A percentile compares a stretch with the other conserved stretches of the same genome.
Conservation (phyloP, 352 stramenopile species). For the Phytopythium helicoides region DNA sequence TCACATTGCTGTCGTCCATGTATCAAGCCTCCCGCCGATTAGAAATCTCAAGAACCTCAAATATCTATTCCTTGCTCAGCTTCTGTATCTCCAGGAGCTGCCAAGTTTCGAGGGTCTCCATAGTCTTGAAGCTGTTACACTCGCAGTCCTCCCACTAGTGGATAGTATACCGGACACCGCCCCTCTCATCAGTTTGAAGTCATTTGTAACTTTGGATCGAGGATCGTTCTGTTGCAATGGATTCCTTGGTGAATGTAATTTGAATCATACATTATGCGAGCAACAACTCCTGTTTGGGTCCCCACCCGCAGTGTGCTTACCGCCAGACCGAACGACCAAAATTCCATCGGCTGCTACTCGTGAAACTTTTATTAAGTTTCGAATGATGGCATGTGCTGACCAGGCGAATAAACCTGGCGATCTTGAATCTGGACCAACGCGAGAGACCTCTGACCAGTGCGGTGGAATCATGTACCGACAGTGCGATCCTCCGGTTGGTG, state of each 20-base stretch:
- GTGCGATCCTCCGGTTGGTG: too few species aligned
- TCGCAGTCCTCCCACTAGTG: background rate
- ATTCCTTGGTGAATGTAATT: slow-evolving; percentile 11
- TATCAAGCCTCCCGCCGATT: background rate
- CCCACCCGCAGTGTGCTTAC: slow-evolving; percentile 2
- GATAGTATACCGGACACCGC: slow-evolving; percentile 7
- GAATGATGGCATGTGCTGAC: slow-evolving; percentile 17
- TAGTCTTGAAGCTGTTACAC: background rate
- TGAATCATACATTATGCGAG: slow-evolving; percentile 7
- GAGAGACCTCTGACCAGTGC: slow-evolving; percentile 9
- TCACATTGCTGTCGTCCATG: slow-evolving; percentile 17
- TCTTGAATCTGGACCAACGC: slow-evolving; percentile 4
- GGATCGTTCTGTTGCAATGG: slow-evolving; percentile 11
- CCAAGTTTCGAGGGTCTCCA: too few species aligned
- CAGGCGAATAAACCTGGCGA: background rate
- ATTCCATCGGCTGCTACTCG: slow-evolving; percentile 19
- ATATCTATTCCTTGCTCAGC: too few species aligned
- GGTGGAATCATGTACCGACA: slow-evolving; percentile 23
- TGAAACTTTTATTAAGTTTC: slow-evolving; percentile 16
- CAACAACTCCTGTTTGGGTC: background rate
- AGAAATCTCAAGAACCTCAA: slow-evolving; percentile 3
- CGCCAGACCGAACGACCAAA: background rate
- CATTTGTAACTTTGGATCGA: background rate
- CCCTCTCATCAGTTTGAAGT: background rate
- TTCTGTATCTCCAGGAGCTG: too few species aligned